A percentile compares a stretch with the other conserved stretches of the same genome.
phyloP scores from a whole-genome alignment of 2,329 filamentous ascomycete species.

The Trichoderma guizhouense region DNA sequence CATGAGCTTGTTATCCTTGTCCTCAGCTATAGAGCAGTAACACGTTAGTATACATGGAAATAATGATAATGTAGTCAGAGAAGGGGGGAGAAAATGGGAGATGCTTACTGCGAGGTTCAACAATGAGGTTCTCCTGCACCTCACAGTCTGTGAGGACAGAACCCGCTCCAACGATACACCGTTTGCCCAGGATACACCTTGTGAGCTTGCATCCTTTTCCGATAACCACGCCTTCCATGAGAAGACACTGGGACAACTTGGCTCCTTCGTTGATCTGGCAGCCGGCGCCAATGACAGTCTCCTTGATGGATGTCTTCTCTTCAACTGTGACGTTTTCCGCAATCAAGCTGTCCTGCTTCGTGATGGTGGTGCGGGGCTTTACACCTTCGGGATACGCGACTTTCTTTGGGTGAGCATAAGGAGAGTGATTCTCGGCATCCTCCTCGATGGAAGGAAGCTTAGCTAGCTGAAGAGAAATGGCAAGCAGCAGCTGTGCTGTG shows the following conservation, averaged over 20 bases:
- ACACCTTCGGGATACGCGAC: slow-evolving; percentile 81
- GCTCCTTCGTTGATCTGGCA: slow-evolving; percentile 85
- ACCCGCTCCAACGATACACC: slow-evolving; percentile 79
- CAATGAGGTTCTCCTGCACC: slow-evolving; percentile 83
- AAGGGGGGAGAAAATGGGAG: not conserved
- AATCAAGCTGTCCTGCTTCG: slow-evolving; percentile 75
- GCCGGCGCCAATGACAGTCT: slow-evolving; percentile 81
- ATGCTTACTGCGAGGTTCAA: slow-evolving; percentile 70
- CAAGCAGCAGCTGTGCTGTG: slow-evolving; percentile 75
- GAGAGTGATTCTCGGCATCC: slow-evolving; percentile 55
- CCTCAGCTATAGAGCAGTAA: slow-evolving; percentile 49
- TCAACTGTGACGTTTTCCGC: slow-evolving; percentile 87
- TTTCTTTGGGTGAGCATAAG: slow-evolving; percentile 75
- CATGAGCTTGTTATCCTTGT: slow-evolving; percentile 66
- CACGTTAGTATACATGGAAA: not conserved
- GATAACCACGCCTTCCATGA: slow-evolving; percentile 89
- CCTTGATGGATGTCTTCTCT: slow-evolving; percentile 88
- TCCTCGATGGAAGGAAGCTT: slow-evolving; percentile 74
- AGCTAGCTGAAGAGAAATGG: slow-evolving; percentile 79
- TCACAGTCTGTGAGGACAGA: slow-evolving; percentile 83
- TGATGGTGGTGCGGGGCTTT: slow-evolving; percentile 76
- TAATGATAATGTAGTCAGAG: too few species aligned
- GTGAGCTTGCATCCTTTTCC: slow-evolving; percentile 82
- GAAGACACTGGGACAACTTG: slow-evolving; percentile 77
- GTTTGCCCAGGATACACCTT: slow-evolving; percentile 79